Evolutionary conservation across 1,284 basidiomycete genomes (phyloP), one percentile per base, ranked within the genome.

Genomic region (Amylostereum areolatum): DNA sequence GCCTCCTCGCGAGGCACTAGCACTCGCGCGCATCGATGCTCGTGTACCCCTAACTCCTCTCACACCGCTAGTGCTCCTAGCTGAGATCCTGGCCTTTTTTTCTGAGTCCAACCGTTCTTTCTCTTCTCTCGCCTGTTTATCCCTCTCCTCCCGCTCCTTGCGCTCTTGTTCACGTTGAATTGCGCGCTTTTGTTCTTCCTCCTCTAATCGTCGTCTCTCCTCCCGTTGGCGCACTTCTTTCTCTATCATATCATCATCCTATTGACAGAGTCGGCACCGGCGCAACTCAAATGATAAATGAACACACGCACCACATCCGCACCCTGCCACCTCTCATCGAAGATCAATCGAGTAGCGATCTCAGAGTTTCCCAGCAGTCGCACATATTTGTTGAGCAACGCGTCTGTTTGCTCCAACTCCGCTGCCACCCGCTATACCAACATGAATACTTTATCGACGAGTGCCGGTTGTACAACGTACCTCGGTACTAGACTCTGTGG

Each of bases 261-360:
- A 54, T 7, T 28, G 31, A 3, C n/a, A 29, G 18, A 18, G 18
- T 37, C 5, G 28, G 36, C 10, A 28, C 27, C 5, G 36, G 5
- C 11, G 8, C 3, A 24, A 39, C 7, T n/a, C n/a, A 33, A 40
- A 29, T 40, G 31, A 18, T 40, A 32, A 46, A 30, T 37, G 34
- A 48, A 10, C 27, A 28, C 52, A 63, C 81, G 64, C 60, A 87
- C 86, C 44, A 70, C 76, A 52, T 84, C 80, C 42, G 79, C 83
- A 2, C 87, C 86, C 50, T 77, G 67, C 83, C 84, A 89, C 51
- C 77, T 69, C 53, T 88, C 82, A 60, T 89, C 86, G 54, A 88
- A 81, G 28, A 89, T 78, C 49, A 89, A 62, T 32, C 74, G 76
- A 2, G 83, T 70, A 52, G 77, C 72, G 7, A 77, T 72, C 61